Percentiles rank a stretch among this genome's conserved stretches.
Conservation (phyloP, 768 basidiomycete genomes). For the Tricholoma flavovirens region DNA sequence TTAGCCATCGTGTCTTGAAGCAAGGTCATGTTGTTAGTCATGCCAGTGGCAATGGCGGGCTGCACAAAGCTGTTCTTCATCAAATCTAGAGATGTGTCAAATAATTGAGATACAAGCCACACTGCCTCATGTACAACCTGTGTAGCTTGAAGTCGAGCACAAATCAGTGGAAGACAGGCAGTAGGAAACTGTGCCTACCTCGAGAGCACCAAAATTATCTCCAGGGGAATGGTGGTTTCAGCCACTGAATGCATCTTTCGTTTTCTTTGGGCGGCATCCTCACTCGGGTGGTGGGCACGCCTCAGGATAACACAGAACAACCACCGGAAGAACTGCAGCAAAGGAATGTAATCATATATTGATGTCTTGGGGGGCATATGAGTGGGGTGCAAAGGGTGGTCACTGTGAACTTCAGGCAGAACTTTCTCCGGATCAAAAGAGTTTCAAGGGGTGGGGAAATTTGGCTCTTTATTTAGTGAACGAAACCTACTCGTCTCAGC, state of each 20-base stretch:
- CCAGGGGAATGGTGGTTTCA: conserved; percentile 59
- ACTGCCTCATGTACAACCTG: conserved; percentile 27
- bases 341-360: conserved; percentile 49
- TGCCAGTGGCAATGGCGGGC: conserved; percentile 47
- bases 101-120: background rate
- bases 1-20: conserved; percentile 56
- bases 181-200: conserved; percentile 25
- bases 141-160: conserved; percentile 30
- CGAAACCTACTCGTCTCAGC: conserved; percentile 18
- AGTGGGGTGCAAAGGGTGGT: conserved; percentile 45
- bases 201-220: conserved; percentile 50
- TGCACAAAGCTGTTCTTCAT: conserved; percentile 39
- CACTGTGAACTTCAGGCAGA: conserved; percentile 23
- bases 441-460: conserved; percentile 8
- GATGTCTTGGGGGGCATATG: conserved; percentile 50
- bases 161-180: background rate
- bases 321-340: conserved; percentile 48
- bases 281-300: conserved; percentile 13
- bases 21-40: conserved; percentile 37
- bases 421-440: conserved; percentile 33
- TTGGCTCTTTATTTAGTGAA: conserved; percentile 7
- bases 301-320: conserved; percentile 22
- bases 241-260: conserved; percentile 31
- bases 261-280: conserved; percentile 21
- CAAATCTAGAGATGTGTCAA: conserved; percentile 26